These are phyloP conservation scores for Chalciporus sphaerocephalus DNA, from an alignment of 768 basidiomycete species.

Conservation along the genomic window DNA sequence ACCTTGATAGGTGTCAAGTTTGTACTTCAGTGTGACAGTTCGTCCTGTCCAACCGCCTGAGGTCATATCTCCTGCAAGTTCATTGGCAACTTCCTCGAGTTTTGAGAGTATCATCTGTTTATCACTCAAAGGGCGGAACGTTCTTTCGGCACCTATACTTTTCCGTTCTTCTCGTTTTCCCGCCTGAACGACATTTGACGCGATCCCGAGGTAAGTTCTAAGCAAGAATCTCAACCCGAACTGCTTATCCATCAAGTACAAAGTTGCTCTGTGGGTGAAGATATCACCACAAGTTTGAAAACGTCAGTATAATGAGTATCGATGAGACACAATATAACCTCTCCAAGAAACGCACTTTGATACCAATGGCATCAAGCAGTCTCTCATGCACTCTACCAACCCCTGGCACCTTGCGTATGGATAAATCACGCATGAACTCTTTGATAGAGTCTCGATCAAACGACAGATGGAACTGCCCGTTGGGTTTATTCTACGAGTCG, in stretches of 20 bases:
- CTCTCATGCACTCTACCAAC: constrained; percentile 90
- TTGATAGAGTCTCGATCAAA: constrained; percentile 62
- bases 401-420: constrained; percentile 85
- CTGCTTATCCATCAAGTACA: constrained; percentile 84
- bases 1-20: constrained; percentile 88
- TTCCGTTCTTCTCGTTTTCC: constrained; percentile 77
- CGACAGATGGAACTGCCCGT: constrained; percentile 80
- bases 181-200: constrained; percentile 77
- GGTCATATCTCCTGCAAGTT: constrained; percentile 78
- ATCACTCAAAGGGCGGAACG: constrained; percentile 67
- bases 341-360: constrained; percentile 49
- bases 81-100: constrained; percentile 74
- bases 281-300: constrained; percentile 87
- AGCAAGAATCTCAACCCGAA: constrained; percentile 77
- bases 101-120: constrained; percentile 66
- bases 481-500: constrained; percentile 75
- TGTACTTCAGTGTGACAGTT: constrained; percentile 90
- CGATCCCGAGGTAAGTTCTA: constrained; percentile 79
- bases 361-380: constrained; percentile 78
- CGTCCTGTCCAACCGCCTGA: constrained; percentile 79
- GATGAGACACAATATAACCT: neutral
- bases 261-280: constrained; percentile 61
- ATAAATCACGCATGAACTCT: constrained; percentile 73
- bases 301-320: neutral
- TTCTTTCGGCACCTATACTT: constrained; percentile 90